Evolutionary conservation across 176 grass and related monocot species (phyloP).

Genomic region (Cenchrus americanus): DNA sequence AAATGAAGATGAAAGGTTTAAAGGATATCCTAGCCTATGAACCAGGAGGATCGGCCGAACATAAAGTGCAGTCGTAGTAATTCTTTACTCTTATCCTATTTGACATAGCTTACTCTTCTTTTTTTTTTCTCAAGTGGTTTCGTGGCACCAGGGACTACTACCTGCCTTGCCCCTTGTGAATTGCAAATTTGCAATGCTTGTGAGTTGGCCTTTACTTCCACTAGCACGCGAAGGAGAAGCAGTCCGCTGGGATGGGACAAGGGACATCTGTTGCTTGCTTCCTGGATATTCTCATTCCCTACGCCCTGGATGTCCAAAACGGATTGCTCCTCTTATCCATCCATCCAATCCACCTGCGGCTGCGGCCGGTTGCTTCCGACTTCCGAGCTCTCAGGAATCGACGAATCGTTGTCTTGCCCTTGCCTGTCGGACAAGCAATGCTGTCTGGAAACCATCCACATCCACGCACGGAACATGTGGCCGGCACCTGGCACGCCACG

Average conservation of each 20-base stretch:
- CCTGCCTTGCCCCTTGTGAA: neutral
- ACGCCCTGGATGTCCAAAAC: conserved; percentile 17
- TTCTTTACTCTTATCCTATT: neutral
- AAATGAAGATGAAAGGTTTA: conserved; percentile 10
- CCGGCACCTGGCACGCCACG: neutral
- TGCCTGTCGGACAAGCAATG: conserved; percentile 46
- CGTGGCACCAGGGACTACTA: conserved; percentile 11
- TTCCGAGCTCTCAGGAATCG: conserved; percentile 30
- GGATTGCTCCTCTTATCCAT: conserved; percentile 7
- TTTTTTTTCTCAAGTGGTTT: neutral
- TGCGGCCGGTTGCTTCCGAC: conserved; percentile 32
- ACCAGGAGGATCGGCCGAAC: conserved; percentile 7
- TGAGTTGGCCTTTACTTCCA: conserved; percentile 16
- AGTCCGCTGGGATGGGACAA: neutral
- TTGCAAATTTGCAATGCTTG: neutral
- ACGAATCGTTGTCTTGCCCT: conserved; percentile 25
- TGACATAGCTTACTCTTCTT: neutral
- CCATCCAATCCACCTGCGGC: conserved; percentile 33
- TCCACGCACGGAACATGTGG: neutral
- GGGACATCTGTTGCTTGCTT: conserved; percentile 38
- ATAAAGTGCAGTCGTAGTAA: neutral
- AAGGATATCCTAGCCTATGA: neutral
- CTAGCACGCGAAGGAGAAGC: conserved; percentile 36
- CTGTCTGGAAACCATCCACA: neutral
- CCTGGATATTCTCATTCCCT: conserved; percentile 19